Conservation (phyloP, 306 rosid genomes). For the Sindora glabra region DNA sequence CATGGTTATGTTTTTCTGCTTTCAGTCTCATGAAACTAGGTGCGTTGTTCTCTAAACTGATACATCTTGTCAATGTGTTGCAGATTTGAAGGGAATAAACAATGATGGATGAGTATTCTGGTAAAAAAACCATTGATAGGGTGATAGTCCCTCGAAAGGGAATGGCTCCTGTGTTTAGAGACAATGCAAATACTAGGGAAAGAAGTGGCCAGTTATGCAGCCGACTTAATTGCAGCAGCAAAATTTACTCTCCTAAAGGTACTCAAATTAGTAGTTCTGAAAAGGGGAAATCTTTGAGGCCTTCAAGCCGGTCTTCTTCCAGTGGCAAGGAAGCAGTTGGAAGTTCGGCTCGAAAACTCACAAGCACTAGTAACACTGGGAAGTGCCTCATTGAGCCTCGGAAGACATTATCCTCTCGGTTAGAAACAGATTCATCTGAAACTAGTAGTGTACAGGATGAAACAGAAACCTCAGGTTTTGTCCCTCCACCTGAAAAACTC, state of each 20-base stretch:
- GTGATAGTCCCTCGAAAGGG: slow-evolving; percentile 65
- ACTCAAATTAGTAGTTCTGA: slow-evolving; percentile 45
- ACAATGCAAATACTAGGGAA: slow-evolving; percentile 54
- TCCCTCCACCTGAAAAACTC: slow-evolving; percentile 39
- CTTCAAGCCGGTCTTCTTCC: slow-evolving; percentile 41
- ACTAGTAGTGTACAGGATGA: slow-evolving; percentile 74
- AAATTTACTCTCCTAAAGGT: slow-evolving; percentile 49
- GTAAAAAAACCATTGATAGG: slow-evolving; percentile 61
- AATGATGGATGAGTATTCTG: slow-evolving; percentile 76
- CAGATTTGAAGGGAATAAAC: slow-evolving; percentile 38
- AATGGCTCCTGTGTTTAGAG: slow-evolving; percentile 54
- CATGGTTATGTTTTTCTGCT: not conserved
- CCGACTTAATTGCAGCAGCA: slow-evolving; percentile 70
- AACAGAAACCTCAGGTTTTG: slow-evolving; percentile 41
- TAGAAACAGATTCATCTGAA: slow-evolving; percentile 73
- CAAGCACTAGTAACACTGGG: slow-evolving; percentile 38
- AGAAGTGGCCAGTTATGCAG: slow-evolving; percentile 63
- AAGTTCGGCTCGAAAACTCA: slow-evolving; percentile 58
- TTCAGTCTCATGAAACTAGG: not conserved
- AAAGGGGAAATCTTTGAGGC: slow-evolving; percentile 53
- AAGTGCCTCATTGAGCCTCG: slow-evolving; percentile 41
- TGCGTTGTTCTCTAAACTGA: not conserved
- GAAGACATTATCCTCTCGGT: slow-evolving; percentile 41
- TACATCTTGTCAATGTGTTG: slow-evolving; percentile 10
- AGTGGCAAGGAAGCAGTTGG: slow-evolving; percentile 67